Evolutionary conservation across 768 basidiomycete genomes (phyloP).

Genomic region (Mycena latifolia): DNA sequence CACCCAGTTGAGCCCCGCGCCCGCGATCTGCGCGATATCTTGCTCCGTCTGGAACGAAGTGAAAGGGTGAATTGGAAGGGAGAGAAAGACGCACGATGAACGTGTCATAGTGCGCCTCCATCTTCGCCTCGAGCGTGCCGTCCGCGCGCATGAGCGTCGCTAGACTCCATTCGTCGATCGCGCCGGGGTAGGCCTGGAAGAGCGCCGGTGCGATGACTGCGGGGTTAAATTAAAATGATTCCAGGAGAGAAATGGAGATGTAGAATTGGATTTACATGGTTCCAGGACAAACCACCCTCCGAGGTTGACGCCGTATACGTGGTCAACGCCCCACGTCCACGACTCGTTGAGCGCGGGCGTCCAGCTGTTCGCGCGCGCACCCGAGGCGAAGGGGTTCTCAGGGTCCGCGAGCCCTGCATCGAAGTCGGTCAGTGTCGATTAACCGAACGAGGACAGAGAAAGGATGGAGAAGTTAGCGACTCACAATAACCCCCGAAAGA

Average conservation of each 20-base stretch:
- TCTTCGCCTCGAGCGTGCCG: slow-evolving; percentile 59
- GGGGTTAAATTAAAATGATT: too few relatives aligned
- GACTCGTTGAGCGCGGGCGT: slow-evolving; percentile 76
- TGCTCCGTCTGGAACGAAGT: too few relatives aligned
- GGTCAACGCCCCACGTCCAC: slow-evolving; percentile 79
- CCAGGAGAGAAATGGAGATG: too few relatives aligned
- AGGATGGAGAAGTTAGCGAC: slow-evolving; percentile 42
- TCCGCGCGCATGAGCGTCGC: slow-evolving; percentile 73
- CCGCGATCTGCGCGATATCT: too few relatives aligned
- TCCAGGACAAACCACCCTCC: slow-evolving; percentile 85
- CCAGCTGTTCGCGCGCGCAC: too few relatives aligned
- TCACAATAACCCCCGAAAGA: slow-evolving; percentile 81
- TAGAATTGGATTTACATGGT: too few relatives aligned
- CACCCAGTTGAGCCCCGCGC: too few relatives aligned
- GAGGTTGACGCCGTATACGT: slow-evolving; percentile 77
- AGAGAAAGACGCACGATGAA: slow-evolving; percentile 68
- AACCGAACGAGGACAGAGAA: too few relatives aligned
- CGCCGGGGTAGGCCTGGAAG: slow-evolving; percentile 72
- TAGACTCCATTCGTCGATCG: slow-evolving; percentile 82
- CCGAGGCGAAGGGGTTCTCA: slow-evolving; percentile 79
- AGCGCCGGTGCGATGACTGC: slow-evolving; percentile 75
- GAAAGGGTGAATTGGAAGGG: too few relatives aligned
- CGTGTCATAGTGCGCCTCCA: slow-evolving; percentile 86
- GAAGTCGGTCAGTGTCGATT: too few relatives aligned
- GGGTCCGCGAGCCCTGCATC: slow-evolving; percentile 73